A percentile compares a stretch with the other conserved stretches of the same genome.
Conservation (phyloP, 169 alveolate species). For the Plasmodium knowlesi region DNA sequence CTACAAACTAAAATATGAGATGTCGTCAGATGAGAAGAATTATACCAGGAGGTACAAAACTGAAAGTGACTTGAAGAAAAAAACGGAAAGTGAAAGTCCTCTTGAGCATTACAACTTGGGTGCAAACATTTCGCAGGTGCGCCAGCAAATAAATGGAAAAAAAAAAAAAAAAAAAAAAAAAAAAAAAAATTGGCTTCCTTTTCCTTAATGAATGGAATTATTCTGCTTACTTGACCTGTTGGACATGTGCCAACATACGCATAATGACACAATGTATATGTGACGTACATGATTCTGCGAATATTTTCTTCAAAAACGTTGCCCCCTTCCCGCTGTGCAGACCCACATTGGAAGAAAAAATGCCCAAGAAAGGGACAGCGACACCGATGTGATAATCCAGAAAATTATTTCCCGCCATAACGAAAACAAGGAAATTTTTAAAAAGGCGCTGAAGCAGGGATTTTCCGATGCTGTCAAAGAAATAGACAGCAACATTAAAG, state of each 20-base stretch:
- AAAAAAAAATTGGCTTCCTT: background rate
- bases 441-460: constrained; percentile 16
- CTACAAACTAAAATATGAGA: background rate
- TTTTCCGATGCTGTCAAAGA: constrained; percentile 53
- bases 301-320: background rate
- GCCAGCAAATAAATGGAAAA: background rate
- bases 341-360: background rate
- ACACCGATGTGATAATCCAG: constrained; percentile 50
- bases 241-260: background rate
- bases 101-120: constrained; percentile 17
- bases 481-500: constrained; percentile 42
- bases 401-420: constrained; percentile 66
- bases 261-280: background rate
- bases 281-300: background rate
- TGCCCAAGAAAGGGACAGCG: constrained; percentile 38
- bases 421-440: constrained; percentile 64
- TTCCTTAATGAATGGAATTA: background rate
- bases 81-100: background rate
- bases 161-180: background rate
- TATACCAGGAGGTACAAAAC: constrained; percentile 2
- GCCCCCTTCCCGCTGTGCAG: background rate
- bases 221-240: background rate
- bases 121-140: constrained; percentile 3
- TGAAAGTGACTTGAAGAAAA: constrained; percentile 18
- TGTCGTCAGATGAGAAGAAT: constrained; percentile 13